phyloP scores from a whole-genome alignment of 495 filamentous ascomycete genomes.

The Durotheca rogersii region DNA sequence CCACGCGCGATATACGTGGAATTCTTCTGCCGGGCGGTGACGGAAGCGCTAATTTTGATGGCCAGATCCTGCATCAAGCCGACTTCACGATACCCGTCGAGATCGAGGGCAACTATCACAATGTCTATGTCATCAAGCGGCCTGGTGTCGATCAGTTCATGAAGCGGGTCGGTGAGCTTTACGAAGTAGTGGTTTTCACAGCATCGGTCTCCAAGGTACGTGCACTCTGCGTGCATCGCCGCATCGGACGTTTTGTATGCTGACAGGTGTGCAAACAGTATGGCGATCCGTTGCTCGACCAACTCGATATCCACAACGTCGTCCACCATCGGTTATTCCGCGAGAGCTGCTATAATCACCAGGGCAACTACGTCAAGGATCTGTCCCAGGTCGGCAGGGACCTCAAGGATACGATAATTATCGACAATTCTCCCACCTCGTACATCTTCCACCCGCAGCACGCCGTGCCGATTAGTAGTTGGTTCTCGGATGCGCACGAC shows the following conservation, averaged over 20 bases:
- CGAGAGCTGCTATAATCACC: conserved; percentile 98
- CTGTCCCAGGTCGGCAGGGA: conserved; percentile 95
- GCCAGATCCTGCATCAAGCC: conserved; percentile 91
- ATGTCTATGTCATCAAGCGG: conserved; percentile 98
- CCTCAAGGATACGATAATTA: conserved; percentile 97
- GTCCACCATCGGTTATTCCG: conserved; percentile 96
- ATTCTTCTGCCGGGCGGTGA: background rate
- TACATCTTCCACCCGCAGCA: conserved; percentile 99
- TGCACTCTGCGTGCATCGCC: conserved; percentile 3
- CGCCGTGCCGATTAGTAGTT: conserved; percentile 98
- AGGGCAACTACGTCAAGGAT: conserved; percentile 99
- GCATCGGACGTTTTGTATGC: background rate
- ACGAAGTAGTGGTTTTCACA: conserved; percentile 98
- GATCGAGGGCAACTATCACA: conserved; percentile 98
- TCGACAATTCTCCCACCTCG: conserved; percentile 98
- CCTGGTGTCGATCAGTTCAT: conserved; percentile 98
- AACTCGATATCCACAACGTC: conserved; percentile 95
- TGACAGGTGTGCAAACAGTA: conserved; percentile 63
- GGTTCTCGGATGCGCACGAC: conserved; percentile 99
- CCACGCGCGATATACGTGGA: background rate
- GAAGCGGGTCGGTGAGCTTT: conserved; percentile 96
- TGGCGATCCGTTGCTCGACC: conserved; percentile 92
- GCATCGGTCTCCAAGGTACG: conserved; percentile 96
- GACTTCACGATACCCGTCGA: conserved; percentile 99
- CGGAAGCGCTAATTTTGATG: conserved; percentile 34